phyloP scores from a whole-genome alignment of 2,329 filamentous ascomycete species.

The Diaporthe sp. region DNA sequence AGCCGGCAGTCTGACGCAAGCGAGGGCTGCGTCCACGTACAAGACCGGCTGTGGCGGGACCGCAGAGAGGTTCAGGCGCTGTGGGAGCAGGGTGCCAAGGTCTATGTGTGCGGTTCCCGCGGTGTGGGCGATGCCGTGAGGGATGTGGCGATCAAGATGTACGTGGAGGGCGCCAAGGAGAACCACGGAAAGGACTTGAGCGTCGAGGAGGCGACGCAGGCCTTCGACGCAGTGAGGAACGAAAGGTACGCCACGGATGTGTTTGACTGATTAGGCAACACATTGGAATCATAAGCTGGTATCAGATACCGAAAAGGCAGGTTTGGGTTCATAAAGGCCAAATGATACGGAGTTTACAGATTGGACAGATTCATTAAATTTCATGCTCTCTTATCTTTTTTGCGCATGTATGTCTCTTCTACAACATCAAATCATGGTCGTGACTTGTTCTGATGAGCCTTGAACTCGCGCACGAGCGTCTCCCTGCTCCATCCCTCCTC shows the following conservation, averaged over 20 bases:
- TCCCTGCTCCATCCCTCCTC: constrained; percentile 50
- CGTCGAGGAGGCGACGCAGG: constrained; percentile 47
- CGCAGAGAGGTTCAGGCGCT: constrained; percentile 43
- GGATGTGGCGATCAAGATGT: constrained; percentile 47
- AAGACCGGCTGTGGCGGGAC: constrained; percentile 61
- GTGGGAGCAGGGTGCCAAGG: constrained; percentile 54
- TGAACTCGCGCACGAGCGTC: constrained; percentile 53
- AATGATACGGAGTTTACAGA: background rate
- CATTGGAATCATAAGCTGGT: background rate
- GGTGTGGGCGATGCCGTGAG: constrained; percentile 54
- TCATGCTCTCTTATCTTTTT: background rate
- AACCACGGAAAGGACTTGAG: constrained; percentile 40
- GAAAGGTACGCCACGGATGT: constrained; percentile 70
- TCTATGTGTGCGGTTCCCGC: constrained; percentile 71
- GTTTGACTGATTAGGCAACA: constrained; percentile 56
- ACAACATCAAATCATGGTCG: background rate
- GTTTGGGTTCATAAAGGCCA: background rate
- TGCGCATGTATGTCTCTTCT: background rate
- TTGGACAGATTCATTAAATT: background rate
- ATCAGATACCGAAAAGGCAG: background rate
- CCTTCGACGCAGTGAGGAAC: constrained; percentile 63
- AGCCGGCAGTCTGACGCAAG: constrained; percentile 60
- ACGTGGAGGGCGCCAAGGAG: constrained; percentile 46
- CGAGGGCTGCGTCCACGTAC: constrained; percentile 47
- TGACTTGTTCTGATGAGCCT: constrained; percentile 28